A percentile compares a stretch with the other conserved stretches of the same genome.
phyloP scores from a whole-genome alignment of 495 filamentous ascomycete species.

The Evernia prunastri region DNA sequence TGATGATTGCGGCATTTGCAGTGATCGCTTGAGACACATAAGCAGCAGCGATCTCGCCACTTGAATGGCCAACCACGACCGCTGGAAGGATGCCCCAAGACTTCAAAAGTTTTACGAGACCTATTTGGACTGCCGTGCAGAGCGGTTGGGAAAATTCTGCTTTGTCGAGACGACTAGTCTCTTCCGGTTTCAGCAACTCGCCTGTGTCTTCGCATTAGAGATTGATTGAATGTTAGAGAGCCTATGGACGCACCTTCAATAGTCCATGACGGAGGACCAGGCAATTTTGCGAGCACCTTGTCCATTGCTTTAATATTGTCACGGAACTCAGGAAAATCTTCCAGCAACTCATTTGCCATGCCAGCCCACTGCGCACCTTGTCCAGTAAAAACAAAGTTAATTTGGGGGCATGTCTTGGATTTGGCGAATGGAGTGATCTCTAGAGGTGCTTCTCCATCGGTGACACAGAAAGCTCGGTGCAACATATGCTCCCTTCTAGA shows the following conservation, averaged over 20 bases:
- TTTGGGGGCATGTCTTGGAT: neutral
- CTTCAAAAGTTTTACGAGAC: constrained; percentile 19
- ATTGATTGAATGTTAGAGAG: too few species aligned
- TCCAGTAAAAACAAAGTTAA: constrained; percentile 27
- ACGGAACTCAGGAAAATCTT: too few species aligned
- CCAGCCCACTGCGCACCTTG: constrained; percentile 29
- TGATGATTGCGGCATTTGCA: constrained; percentile 15
- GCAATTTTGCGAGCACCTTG: too few species aligned
- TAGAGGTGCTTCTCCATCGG: too few species aligned
- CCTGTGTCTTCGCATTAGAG: too few species aligned
- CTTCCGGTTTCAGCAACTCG: too few species aligned
- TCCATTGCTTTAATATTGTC: too few species aligned
- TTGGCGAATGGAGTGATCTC: too few species aligned
- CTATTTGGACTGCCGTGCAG: constrained; percentile 26
- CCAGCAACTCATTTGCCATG: constrained; percentile 29
- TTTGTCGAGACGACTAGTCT: neutral
- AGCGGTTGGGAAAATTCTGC: constrained; percentile 18
- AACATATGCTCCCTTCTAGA: too few species aligned
- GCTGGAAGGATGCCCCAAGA: constrained; percentile 18
- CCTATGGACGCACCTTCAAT: neutral
- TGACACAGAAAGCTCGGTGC: too few species aligned
- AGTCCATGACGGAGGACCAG: too few species aligned
- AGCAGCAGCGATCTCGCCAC: constrained; percentile 40
- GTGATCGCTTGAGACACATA: constrained; percentile 20
- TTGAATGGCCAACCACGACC: constrained; percentile 35